These are phyloP conservation scores for Coemansia sp. DNA, from an alignment of 192 early-diverging fungal genomes.

Conservation along the genomic window DNA sequence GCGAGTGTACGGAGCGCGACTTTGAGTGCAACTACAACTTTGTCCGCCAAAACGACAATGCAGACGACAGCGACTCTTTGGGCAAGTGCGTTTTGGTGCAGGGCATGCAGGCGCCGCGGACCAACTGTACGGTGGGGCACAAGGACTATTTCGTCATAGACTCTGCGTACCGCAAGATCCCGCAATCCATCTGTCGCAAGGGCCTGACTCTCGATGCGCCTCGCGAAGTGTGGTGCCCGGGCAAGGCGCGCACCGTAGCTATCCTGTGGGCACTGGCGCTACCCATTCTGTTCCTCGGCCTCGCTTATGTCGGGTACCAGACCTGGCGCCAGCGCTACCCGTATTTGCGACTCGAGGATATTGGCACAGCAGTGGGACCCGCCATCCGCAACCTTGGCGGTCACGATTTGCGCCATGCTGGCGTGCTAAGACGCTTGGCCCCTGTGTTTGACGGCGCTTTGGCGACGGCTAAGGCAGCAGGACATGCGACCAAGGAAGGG, in stretches of 20 bases:
- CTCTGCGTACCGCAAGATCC: constrained; percentile 87
- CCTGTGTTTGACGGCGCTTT: constrained; percentile 47
- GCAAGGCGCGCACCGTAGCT: constrained; percentile 51
- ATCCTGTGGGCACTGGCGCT: constrained; percentile 45
- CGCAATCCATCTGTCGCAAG: constrained; percentile 80
- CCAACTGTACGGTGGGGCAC: constrained; percentile 59
- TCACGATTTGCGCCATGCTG: constrained; percentile 9
- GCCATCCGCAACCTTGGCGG: constrained; percentile 19
- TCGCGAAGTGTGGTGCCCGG: constrained; percentile 70
- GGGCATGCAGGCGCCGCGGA: constrained; percentile 59
- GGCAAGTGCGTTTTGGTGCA: constrained; percentile 69
- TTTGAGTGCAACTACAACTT: constrained; percentile 94
- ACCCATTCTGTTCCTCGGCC: constrained; percentile 29
- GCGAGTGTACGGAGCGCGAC: constrained; percentile 76
- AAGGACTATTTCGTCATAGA: constrained; percentile 71
- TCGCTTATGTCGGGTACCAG: constrained; percentile 48
- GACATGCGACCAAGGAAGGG: constrained; percentile 32
- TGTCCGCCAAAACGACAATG: constrained; percentile 58
- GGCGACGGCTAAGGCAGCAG: constrained; percentile 36
- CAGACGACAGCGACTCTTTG: constrained; percentile 6
- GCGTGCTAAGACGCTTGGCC: constrained; percentile 32
- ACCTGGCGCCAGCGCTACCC: constrained; percentile 46
- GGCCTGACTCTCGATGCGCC: constrained; percentile 64
- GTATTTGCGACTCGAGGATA: constrained; percentile 50
- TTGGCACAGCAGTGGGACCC: constrained; percentile 32